Conservation (phyloP, 2,329 filamentous ascomycete species). For the Colletotrichum magnum region DNA sequence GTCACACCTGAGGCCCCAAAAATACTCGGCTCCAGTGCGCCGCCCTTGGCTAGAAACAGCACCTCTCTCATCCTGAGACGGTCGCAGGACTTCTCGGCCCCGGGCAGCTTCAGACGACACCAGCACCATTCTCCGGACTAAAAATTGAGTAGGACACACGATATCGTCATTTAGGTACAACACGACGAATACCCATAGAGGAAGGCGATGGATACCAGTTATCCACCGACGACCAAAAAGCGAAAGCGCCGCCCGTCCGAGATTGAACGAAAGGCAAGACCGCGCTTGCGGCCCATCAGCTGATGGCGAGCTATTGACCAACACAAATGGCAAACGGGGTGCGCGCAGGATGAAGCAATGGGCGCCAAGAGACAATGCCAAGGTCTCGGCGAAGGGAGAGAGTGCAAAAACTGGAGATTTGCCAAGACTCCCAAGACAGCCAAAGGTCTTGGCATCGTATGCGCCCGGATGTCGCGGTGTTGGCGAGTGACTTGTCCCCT, state of each 20-base stretch:
- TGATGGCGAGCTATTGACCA: constrained; percentile 35
- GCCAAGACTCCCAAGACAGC: constrained; percentile 40
- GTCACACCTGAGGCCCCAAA: constrained; percentile 30
- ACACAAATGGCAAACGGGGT: constrained; percentile 32
- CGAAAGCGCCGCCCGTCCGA: background rate
- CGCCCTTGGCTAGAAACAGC: constrained; percentile 35
- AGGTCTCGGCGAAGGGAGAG: constrained; percentile 36
- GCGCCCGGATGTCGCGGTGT: constrained; percentile 40
- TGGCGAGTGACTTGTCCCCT: constrained; percentile 20
- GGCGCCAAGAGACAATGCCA: constrained; percentile 36
- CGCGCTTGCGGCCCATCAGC: constrained; percentile 35
- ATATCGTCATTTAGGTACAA: background rate
- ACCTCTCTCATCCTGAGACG: constrained; percentile 33
- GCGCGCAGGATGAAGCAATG: constrained; percentile 38
- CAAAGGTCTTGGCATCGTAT: constrained; percentile 41
- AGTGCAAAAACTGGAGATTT: constrained; percentile 37
- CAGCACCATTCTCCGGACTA: background rate
- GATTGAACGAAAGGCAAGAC: background rate
- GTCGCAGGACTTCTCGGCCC: constrained; percentile 27
- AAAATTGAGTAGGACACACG: background rate
- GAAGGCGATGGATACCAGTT: background rate
- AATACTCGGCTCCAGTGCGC: constrained; percentile 26
- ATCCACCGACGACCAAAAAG: background rate
- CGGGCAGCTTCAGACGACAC: constrained; percentile 30
- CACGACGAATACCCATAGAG: background rate